Conservation (phyloP, 2,329 filamentous ascomycete genomes). For the Neurospora crassa region DNA sequence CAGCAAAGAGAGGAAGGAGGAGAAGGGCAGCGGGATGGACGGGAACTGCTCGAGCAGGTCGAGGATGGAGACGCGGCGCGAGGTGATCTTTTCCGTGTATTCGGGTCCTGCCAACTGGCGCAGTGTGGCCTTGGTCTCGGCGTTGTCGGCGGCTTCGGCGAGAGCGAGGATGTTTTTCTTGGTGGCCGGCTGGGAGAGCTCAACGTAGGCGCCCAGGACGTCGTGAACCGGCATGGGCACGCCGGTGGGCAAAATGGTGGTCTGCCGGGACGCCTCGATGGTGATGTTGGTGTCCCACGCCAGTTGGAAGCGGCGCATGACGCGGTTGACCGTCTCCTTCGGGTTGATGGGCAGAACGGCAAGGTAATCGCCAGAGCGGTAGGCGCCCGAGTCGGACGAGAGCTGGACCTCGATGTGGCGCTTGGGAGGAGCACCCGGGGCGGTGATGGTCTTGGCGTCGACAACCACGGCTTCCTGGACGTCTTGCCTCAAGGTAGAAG, state of each 20-base stretch:
- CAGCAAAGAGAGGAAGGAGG: conserved; percentile 59
- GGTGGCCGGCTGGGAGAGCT: conserved; percentile 63
- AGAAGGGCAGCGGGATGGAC: conserved; percentile 50
- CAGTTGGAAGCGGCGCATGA: conserved; percentile 55
- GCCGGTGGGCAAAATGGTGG: conserved; percentile 44
- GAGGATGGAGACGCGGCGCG: conserved; percentile 54
- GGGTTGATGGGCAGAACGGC: conserved; percentile 65
- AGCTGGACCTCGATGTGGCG: conserved; percentile 58
- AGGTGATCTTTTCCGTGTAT: conserved; percentile 38
- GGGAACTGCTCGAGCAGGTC: conserved; percentile 60
- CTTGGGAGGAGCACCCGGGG: conserved; percentile 31
- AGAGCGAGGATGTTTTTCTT: conserved; percentile 40
- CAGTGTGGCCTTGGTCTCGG: conserved; percentile 28
- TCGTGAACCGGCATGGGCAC: conserved; percentile 50
- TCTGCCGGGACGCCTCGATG: conserved; percentile 42
- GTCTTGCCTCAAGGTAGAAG: conserved; percentile 51
- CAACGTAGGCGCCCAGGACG: conserved; percentile 61
- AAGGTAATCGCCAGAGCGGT: conserved; percentile 68
- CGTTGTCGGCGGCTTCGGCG: conserved; percentile 17
- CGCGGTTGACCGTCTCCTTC: conserved; percentile 48
- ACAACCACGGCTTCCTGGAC: conserved; percentile 52
- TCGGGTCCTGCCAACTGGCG: conserved; percentile 34
- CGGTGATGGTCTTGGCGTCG: conserved; percentile 38
- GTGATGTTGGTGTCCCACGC: conserved; percentile 60
- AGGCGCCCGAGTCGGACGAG: conserved; percentile 49